Conservation (phyloP, 192 early-diverging fungal species). For the Blastocladiella britannica region DNA sequence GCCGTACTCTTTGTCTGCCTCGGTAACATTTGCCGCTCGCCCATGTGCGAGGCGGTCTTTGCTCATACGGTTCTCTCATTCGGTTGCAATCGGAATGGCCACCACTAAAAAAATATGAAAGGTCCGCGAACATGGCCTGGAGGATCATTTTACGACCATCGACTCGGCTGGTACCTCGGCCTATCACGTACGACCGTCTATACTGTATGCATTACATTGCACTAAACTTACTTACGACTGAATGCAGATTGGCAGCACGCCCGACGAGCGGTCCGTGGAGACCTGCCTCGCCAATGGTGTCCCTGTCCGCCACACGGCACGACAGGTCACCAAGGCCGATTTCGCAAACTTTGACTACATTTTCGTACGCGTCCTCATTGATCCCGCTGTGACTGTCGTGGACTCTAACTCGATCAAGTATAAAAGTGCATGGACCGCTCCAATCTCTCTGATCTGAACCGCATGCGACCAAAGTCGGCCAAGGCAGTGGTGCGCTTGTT, state of each 20-base stretch:
- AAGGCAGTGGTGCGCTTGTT: neutral
- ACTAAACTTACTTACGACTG: neutral
- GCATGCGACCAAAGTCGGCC: neutral
- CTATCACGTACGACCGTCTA: neutral
- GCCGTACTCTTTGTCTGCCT: neutral
- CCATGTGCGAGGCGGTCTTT: neutral
- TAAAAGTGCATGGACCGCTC: neutral
- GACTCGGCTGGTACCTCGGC: neutral
- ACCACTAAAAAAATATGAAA: too few species aligned
- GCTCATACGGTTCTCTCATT: too few species aligned
- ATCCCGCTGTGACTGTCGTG: too few species aligned
- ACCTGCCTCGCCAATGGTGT: neutral
- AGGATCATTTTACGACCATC: neutral
- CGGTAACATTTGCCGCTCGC: neutral
- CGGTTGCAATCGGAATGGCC: too few species aligned
- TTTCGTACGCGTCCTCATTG: neutral
- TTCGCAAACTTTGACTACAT: neutral
- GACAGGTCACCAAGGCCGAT: neutral
- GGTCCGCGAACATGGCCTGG: neutral
- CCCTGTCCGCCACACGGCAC: neutral
- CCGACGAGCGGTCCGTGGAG: neutral
- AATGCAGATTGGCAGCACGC: neutral
- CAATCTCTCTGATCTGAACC: neutral
- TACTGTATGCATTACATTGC: too few species aligned
- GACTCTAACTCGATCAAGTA: too few species aligned